phyloP scores from a whole-genome alignment of 148 eudicot genomes.

The Chenopodium album region DNA sequence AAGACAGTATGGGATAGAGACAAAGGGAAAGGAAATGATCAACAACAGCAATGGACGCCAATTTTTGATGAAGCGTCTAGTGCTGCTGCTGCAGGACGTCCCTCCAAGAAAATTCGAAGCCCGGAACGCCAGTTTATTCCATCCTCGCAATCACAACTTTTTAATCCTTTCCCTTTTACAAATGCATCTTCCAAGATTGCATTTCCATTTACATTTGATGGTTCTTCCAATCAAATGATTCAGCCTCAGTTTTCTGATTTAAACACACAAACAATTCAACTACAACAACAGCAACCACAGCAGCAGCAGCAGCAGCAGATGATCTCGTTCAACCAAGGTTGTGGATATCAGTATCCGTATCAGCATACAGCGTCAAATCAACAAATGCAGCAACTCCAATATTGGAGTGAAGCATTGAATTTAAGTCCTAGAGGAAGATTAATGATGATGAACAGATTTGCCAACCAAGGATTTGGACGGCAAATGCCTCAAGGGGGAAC shows the following conservation, averaged over 20 bases:
- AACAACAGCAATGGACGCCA: constrained; percentile 48
- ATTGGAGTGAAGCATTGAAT: constrained; percentile 67
- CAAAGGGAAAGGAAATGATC: background rate
- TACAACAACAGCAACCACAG: background rate
- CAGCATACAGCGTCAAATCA: constrained; percentile 30
- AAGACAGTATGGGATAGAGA: constrained; percentile 19
- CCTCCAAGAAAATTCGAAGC: constrained; percentile 58
- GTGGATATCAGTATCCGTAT: constrained; percentile 15
- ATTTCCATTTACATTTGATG: constrained; percentile 73
- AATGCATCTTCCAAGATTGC: constrained; percentile 36
- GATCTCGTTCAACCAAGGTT: constrained; percentile 63
- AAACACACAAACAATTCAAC: background rate
- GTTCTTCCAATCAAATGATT: constrained; percentile 25
- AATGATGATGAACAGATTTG: constrained; percentile 55
- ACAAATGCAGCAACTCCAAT: constrained; percentile 57
- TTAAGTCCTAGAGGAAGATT: constrained; percentile 69
- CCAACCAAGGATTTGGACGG: constrained; percentile 30
- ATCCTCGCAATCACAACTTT: constrained; percentile 15
- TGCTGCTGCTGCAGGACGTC: constrained; percentile 39
- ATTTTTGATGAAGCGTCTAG: constrained; percentile 56
- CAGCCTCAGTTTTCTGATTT: constrained; percentile 27
- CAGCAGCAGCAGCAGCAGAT: constrained; percentile 54
- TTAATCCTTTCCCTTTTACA: constrained; percentile 19
- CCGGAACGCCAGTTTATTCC: constrained; percentile 50
- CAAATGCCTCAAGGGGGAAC: constrained; percentile 25